Evolutionary conservation across 192 early-diverging fungal species (phyloP).

Genomic region (Gonapodya sp.): DNA sequence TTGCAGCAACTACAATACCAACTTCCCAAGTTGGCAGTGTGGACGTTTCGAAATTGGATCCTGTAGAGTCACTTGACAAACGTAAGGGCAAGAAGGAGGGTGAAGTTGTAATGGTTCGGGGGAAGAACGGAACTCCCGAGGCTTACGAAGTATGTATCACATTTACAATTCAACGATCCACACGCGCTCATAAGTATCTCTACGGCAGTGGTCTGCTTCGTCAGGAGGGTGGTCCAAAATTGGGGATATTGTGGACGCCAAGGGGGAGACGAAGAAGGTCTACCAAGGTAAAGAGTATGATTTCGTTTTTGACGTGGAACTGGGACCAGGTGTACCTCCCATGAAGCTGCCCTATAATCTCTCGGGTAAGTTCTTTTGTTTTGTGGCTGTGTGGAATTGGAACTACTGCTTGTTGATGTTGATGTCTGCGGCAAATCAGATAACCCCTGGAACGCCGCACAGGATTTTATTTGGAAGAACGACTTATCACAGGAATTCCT

Average conservation of each 20-base stretch:
- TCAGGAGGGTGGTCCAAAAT: conserved; percentile 68
- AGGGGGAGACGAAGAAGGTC: conserved; percentile 66
- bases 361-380: conserved; percentile 33
- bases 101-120: conserved; percentile 77
- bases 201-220: conserved; percentile 51
- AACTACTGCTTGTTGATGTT: conserved; percentile 17
- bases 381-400: background rate
- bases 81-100: conserved; percentile 60
- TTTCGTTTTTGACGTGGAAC: conserved; percentile 95
- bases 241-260: conserved; percentile 88
- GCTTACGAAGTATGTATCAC: conserved; percentile 53
- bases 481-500: conserved; percentile 73
- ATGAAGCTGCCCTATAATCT: conserved; percentile 92
- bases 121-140: conserved; percentile 59
- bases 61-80: conserved; percentile 54
- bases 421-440: conserved; percentile 46
- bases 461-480: conserved; percentile 74
- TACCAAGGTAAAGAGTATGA: conserved; percentile 89
- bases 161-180: conserved; percentile 13
- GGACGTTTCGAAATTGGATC: conserved; percentile 71
- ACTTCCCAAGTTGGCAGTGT: conserved; percentile 73
- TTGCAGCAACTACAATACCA: conserved; percentile 48
- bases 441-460: conserved; percentile 88
- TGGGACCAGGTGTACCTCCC: conserved; percentile 66
- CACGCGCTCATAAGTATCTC: background rate